These are phyloP conservation scores for Pseudoturritis turrita DNA, from an alignment of 345 rosid genomes.

Conservation along the genomic window DNA sequence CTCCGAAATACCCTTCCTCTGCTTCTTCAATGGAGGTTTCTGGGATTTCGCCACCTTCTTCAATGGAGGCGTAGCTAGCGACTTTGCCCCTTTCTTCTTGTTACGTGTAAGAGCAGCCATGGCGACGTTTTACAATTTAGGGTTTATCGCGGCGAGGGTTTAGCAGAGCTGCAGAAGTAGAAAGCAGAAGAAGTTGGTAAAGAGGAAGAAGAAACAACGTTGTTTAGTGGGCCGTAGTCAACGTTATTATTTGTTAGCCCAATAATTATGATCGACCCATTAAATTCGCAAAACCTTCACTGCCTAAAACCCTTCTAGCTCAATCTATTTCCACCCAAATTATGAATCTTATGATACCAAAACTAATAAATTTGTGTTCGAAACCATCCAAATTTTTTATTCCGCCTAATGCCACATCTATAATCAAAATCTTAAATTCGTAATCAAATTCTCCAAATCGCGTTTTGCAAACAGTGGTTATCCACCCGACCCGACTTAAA, in stretches of 20 bases:
- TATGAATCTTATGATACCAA: no score
- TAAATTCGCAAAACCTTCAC: no score
- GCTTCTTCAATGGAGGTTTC: slow-evolving; percentile 52
- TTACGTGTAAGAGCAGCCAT: slow-evolving; percentile 42
- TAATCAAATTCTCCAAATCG: no score
- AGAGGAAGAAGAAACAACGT: background rate
- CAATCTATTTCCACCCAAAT: no score
- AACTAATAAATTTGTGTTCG: no score
- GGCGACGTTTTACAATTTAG: slow-evolving; percentile 7
- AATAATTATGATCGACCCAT: no score
- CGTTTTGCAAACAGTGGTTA: no score
- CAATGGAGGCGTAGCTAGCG: background rate
- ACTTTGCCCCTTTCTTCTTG: slow-evolving; percentile 49
- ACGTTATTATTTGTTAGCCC: background rate
- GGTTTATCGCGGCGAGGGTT: slow-evolving; percentile 26
- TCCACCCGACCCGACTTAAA: no score
- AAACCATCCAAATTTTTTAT: no score
- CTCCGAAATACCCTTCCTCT: slow-evolving; percentile 34
- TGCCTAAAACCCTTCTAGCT: no score
- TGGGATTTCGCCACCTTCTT: slow-evolving; percentile 23
- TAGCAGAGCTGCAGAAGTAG: background rate
- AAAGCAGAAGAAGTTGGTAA: background rate
- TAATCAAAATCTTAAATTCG: no score
- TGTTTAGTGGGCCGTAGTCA: slow-evolving; percentile 3
- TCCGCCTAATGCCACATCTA: no score